phyloP scores from a whole-genome alignment of 129 eudicot species.

The Escallonia herrerae region DNA sequence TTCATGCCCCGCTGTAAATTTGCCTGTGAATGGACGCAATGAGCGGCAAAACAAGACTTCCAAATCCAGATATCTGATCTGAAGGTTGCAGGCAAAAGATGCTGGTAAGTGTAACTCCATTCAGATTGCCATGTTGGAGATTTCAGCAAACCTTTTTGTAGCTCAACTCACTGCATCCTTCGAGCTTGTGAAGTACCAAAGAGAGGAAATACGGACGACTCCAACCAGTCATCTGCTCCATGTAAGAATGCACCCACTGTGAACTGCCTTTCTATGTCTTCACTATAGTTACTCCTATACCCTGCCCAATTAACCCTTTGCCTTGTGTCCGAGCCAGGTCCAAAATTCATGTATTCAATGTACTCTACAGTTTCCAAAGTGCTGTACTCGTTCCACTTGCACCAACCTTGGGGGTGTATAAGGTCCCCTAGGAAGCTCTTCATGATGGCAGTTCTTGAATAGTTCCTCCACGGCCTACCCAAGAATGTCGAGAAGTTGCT shows the following conservation, averaged over 20 bases:
- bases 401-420: conserved; percentile 70
- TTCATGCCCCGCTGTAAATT: too few relatives aligned
- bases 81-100: too few relatives aligned
- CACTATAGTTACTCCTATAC: conserved; percentile 45
- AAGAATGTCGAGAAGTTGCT: conserved; percentile 39
- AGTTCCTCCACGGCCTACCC: conserved; percentile 92
- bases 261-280: conserved; percentile 38
- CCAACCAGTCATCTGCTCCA: conserved; percentile 66
- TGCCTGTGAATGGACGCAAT: too few relatives aligned
- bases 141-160: too few relatives aligned
- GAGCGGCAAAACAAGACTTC: too few relatives aligned
- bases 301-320: conserved; percentile 59
- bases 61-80: too few relatives aligned
- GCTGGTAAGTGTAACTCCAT: too few relatives aligned
- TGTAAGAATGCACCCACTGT: conserved; percentile 53
- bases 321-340: conserved; percentile 74
- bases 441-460: conserved; percentile 56
- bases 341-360: conserved; percentile 64
- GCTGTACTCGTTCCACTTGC: conserved; percentile 50
- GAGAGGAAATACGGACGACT: conserved; percentile 53
- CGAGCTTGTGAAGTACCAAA: conserved; percentile 27
- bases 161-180: not conserved
- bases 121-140: too few relatives aligned
- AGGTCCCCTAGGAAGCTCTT: conserved; percentile 57
- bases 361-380: conserved; percentile 60